Percentiles rank a stretch among this genome's conserved stretches.
Conservation (phyloP, 495 filamentous ascomycete genomes). For the Hypoxylon crocopeplum region DNA sequence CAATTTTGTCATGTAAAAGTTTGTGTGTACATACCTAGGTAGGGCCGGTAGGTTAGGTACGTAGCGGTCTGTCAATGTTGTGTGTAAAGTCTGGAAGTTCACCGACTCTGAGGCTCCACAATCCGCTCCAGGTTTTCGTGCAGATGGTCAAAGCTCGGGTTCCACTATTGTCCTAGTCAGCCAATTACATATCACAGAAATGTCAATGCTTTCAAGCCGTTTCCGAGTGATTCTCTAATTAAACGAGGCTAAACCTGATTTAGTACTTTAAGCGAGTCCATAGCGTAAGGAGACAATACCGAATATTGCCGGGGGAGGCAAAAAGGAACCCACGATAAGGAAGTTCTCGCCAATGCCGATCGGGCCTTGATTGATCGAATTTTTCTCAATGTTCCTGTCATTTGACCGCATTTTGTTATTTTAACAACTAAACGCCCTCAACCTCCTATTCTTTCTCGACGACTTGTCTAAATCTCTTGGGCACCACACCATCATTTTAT, state of each 20-base stretch:
- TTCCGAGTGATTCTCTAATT: constrained; percentile 39
- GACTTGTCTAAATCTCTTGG: background rate
- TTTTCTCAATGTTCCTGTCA: constrained; percentile 5
- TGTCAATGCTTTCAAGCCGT: constrained; percentile 13
- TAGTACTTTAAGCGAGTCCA: constrained; percentile 4
- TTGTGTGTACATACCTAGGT: no score
- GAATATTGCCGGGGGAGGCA: constrained; percentile 27
- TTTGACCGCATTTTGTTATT: constrained; percentile 27
- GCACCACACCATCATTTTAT: constrained; percentile 24
- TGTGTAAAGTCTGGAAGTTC: constrained; percentile 1
- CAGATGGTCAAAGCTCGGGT: constrained; percentile 26
- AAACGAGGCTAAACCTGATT: constrained; percentile 12
- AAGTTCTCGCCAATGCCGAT: constrained; percentile 29
- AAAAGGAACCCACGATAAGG: background rate
- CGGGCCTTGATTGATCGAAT: constrained; percentile 13
- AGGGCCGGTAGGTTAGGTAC: no score
- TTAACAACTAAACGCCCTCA: constrained; percentile 11
- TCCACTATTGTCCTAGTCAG: no score
- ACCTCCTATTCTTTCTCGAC: constrained; percentile 3
- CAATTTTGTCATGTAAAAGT: no score
- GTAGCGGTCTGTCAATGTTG: constrained; percentile 28
- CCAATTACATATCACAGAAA: no score
- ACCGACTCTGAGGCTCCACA: constrained; percentile 23
- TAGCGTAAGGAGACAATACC: constrained; percentile 16
- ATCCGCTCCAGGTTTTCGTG: constrained; percentile 27